These are phyloP conservation scores for Tranzscheliella williamsii DNA, from an alignment of 1,284 basidiomycete genomes.

Conservation along the genomic window DNA sequence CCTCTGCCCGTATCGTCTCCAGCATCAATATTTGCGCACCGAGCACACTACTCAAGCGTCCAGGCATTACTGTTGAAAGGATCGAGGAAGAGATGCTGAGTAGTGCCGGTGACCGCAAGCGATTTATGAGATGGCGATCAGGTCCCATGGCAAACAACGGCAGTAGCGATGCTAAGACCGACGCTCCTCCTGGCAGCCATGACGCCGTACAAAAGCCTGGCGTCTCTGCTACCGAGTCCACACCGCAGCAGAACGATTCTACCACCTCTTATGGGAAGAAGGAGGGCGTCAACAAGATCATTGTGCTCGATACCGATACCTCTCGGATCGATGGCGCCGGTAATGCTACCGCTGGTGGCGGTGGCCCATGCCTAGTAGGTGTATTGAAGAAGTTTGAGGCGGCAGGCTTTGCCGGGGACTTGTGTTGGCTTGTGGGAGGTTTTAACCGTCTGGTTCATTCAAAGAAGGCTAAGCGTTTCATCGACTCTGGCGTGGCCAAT, in stretches of 20 bases:
- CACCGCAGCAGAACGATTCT: constrained; percentile 24
- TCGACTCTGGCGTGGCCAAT: constrained; percentile 24
- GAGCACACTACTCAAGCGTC: constrained; percentile 76
- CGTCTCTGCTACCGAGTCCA: constrained; percentile 16
- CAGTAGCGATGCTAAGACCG: background rate
- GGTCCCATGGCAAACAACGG: constrained; percentile 16
- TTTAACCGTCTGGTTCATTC: constrained; percentile 44
- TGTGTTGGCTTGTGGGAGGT: constrained; percentile 58
- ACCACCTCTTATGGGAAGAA: no score
- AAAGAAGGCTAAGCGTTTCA: constrained; percentile 13
- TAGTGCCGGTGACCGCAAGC: constrained; percentile 26
- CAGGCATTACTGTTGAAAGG: constrained; percentile 52
- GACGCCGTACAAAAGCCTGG: no score
- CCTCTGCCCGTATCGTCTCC: constrained; percentile 43
- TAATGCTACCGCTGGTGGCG: constrained; percentile 50
- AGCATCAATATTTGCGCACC: constrained; percentile 90
- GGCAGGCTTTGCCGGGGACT: constrained; percentile 49
- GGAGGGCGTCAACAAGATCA: constrained; percentile 44
- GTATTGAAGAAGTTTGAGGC: constrained; percentile 57
- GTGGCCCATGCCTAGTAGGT: constrained; percentile 53
- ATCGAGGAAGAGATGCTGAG: constrained; percentile 55
- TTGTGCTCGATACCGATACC: constrained; percentile 56
- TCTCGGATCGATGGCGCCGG: constrained; percentile 41
- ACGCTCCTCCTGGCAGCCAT: background rate
- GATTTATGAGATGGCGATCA: constrained; percentile 44